These are phyloP conservation scores for Toxicodendron radicans DNA, from an alignment of 345 rosid species.

Conservation along the genomic window DNA sequence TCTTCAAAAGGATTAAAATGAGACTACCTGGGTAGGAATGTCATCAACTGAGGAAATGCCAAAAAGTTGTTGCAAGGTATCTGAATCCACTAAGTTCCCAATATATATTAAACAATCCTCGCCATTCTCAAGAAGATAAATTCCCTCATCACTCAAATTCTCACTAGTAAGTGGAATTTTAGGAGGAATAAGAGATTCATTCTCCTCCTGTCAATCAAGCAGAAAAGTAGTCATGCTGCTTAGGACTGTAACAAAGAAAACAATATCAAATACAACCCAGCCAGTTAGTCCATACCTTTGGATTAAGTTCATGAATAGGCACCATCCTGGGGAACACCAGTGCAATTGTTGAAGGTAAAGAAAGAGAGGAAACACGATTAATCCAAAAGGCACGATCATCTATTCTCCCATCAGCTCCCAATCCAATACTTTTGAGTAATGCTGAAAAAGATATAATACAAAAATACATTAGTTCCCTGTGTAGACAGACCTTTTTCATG, in stretches of 20 bases:
- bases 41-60: conserved; percentile 60
- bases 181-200: conserved; percentile 57
- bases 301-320: conserved; percentile 69
- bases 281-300: conserved; percentile 38
- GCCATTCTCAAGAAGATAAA: conserved; percentile 92
- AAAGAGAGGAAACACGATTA: conserved; percentile 59
- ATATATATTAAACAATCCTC: conserved; percentile 73
- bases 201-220: conserved; percentile 46
- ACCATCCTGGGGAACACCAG: conserved; percentile 86
- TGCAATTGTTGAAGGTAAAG: conserved; percentile 67
- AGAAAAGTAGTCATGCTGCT: conserved; percentile 10
- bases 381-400: conserved; percentile 89
- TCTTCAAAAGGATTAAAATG: conserved; percentile 4
- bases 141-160: conserved; percentile 66
- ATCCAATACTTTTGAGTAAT: conserved; percentile 68
- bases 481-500: not conserved
- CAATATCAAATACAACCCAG: not conserved
- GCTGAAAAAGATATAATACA: conserved; percentile 44
- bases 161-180: conserved; percentile 80
- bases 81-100: conserved; percentile 63
- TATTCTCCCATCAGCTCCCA: conserved; percentile 73
- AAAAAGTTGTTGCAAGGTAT: conserved; percentile 61
- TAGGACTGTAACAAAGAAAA: conserved; percentile 9
- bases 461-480: conserved; percentile 2
- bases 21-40: conserved; percentile 66